Evolutionary conservation across 148 eudicot species (phyloP), one percentile per base, ranked within the genome.

Genomic region (Cornus kousa): DNA sequence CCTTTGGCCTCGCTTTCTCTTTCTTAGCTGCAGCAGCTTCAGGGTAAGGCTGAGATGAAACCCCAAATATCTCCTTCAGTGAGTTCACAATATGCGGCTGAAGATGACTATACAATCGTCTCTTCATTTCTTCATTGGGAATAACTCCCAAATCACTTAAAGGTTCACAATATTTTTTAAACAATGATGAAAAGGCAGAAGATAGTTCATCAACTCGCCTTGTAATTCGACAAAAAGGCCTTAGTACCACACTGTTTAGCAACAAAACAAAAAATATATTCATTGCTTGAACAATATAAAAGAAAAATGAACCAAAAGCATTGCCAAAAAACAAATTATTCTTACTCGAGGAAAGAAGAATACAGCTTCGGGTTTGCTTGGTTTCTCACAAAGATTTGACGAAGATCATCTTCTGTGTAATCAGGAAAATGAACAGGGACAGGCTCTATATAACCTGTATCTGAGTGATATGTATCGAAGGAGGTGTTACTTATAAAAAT

Each of bases 301-400:
- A 64, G 65, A 71, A 68, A 69, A 79, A 70, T 66, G 39, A 48
- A 28, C 7, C 5, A 39, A 39, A 43, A 48, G 43, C 4, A 32
- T 23, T 33, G 23, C 24, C 22, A 66, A 35, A 28, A 28, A 67
- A 77, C 22, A 68, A 40, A 33, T 23, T 31, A 69, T 62, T 70
- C 98, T 87, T 93, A 96, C 99, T 93, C 95, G 16, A 95, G 98
- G 82, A 95, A 95, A 72, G 85, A 89, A 12, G 98, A 89, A 82
- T 88, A 90, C 8, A 90, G 90, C 79, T 91, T 89, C 5, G 87
- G 86, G 69, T 92, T 87, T 73, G 81, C 81, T 79, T 86, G 86
- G 67, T 88, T 89, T 75, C 78, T 90, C 89, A 90, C 62, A 62
- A 93, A 86, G 67, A 95, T 95, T 78, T 87, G 87, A 64, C 91